Conservation (phyloP, 1,284 basidiomycete genomes). For the Puccinia triticina region DNA sequence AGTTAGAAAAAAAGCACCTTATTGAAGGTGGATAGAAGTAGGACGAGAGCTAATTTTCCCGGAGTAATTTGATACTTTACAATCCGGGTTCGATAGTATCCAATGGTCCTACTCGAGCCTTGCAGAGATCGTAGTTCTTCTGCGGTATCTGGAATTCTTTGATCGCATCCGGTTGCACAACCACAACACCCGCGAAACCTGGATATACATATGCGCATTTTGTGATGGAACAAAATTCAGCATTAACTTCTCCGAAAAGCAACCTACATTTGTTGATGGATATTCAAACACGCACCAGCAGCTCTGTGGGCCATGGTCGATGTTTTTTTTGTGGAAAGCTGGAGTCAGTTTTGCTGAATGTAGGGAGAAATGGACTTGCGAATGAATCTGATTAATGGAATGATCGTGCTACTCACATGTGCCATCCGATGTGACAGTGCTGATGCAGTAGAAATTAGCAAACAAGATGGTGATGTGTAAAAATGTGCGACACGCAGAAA, state of each 20-base stretch:
- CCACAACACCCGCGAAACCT: conserved; percentile 41
- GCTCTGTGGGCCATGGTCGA: background rate
- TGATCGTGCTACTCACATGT: conserved; percentile 25
- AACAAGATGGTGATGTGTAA: background rate
- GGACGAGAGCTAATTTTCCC: too few relatives aligned
- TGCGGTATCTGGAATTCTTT: conserved; percentile 21
- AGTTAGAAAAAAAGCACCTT: background rate
- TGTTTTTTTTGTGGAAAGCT: background rate
- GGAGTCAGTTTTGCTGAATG: background rate
- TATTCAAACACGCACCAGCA: background rate
- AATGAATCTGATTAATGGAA: background rate
- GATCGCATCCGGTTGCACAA: conserved; percentile 35
- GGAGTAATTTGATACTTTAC: background rate
- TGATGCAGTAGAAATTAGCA: background rate
- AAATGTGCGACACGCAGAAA: background rate
- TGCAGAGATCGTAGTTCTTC: conserved; percentile 27
- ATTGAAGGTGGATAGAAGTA: too few relatives aligned
- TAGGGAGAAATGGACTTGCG: background rate
- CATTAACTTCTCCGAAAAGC: background rate
- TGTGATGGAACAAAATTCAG: background rate
- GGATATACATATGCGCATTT: background rate
- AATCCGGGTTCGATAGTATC: conserved; percentile 33
- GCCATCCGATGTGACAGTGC: conserved; percentile 51
- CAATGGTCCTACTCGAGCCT: conserved; percentile 13
- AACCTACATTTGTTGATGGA: background rate